Evolutionary conservation across 306 rosid species (phyloP), one percentile per base, ranked within the genome.

Genomic region (Macrotyloma uniflorum): DNA sequence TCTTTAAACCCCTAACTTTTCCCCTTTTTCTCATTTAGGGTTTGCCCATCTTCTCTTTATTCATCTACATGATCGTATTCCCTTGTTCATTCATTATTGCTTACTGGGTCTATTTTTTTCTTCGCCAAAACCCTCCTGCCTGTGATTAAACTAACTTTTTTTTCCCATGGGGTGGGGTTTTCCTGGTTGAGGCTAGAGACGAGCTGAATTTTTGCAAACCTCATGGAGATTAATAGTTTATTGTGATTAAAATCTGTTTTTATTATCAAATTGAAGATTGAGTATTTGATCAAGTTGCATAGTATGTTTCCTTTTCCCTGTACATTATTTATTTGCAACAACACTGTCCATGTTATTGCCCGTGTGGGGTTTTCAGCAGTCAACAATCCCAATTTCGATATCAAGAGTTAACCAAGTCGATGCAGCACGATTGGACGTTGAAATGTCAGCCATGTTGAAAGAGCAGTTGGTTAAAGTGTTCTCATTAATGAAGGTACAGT

Each of bases 381-480:
- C 89, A 22, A 46, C 67, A 3, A 83, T 96, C 67, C 99, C 98
- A 18, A 85, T 96, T 76, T 83, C 99, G 0, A 90, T 96, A 88
- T 96, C 99, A 18, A 90, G 97, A 87, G 99, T 96, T 49, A 96
- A 96, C 75, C 99, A 96, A 85, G 83, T 96, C 12, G 99, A 96
- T 84, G 99, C 99, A 5, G 98, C 96, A 38, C 88, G 99, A 62
- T 81, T 96, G 62, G 98, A 96, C 16, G 79, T 93, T 81, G 99
- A 96, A 87, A 96, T 96, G 98, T 91, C 99, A 2, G 97, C 97
- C 81, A 96, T 96, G 99, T 80, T 96, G 87, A 96, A 96, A 84
- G 99, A 96, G 64, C 99, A 96, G 76, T 58, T 96, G 72, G 99
- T 96, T 80, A 93, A 96, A 84, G 99, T 91, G 61, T 96, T 96